Conservation (phyloP, 169 alveolate genomes). For the Haemoproteus tartakovskyi region DNA sequence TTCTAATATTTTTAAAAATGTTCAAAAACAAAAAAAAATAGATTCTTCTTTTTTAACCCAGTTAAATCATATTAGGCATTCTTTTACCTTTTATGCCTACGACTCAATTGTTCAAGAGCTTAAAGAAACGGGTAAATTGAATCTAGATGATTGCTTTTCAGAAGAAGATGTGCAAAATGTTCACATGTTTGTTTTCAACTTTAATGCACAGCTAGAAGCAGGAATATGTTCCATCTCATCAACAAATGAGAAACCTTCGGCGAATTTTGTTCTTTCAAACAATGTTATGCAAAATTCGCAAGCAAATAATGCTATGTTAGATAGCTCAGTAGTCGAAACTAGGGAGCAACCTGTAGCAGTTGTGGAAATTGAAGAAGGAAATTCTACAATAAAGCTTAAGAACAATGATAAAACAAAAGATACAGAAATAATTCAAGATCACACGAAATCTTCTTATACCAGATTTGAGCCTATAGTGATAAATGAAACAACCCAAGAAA, state of each 20-base stretch:
- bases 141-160: not conserved
- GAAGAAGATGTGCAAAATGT: conserved; percentile 8
- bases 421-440: too few relatives aligned
- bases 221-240: not conserved
- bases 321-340: too few relatives aligned
- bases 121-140: not conserved
- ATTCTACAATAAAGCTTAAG: too few relatives aligned
- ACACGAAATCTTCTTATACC: too few relatives aligned
- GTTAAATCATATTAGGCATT: not conserved
- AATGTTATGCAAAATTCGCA: not conserved
- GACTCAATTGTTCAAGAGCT: conserved; percentile 1
- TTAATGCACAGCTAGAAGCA: conserved; percentile 1
- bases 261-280: not conserved
- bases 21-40: not conserved
- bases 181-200: not conserved
- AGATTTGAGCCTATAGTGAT: too few relatives aligned
- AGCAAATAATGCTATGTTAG: too few relatives aligned
- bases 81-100: not conserved
- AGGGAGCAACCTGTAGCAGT: too few relatives aligned
- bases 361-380: too few relatives aligned
- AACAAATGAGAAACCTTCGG: not conserved
- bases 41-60: not conserved
- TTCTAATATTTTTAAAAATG: conserved; percentile 11
- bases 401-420: too few relatives aligned
- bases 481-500: too few relatives aligned